Evolutionary conservation across 2,329 filamentous ascomycete genomes (phyloP).

Genomic region (Fusarium miscanthi): DNA sequence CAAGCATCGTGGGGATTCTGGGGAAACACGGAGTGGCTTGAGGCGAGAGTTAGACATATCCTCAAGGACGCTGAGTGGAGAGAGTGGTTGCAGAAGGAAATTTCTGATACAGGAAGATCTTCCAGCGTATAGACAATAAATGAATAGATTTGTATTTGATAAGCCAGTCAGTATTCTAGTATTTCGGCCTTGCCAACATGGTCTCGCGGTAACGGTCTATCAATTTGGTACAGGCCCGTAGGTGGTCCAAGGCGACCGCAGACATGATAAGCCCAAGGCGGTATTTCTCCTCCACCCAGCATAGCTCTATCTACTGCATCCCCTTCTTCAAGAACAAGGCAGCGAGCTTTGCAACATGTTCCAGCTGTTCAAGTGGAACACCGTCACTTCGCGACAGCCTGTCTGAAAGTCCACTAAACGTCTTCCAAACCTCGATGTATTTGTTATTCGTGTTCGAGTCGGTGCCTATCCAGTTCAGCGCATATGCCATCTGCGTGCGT

Average conservation of each 20-base stretch:
- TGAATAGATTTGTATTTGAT: not conserved
- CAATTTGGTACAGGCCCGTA: no score
- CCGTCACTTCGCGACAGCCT: not conserved
- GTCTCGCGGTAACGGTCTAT: no score
- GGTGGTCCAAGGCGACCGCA: no score
- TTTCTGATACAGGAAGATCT: not conserved
- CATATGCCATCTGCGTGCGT: not conserved
- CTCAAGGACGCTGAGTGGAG: constrained; percentile 58
- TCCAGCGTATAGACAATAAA: not conserved
- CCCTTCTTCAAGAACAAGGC: not conserved
- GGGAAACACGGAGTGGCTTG: constrained; percentile 69
- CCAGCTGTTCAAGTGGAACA: not conserved
- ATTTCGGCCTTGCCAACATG: no score
- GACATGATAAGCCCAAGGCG: no score
- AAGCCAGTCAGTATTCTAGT: no score
- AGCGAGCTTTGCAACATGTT: not conserved
- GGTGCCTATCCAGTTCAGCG: not conserved
- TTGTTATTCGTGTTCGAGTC: not conserved
- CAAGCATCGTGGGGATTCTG: constrained; percentile 71
- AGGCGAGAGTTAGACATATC: constrained; percentile 64
- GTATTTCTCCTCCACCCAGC: no score
- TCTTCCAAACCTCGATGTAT: not conserved
- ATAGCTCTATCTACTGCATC: not conserved
- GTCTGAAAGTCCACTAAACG: not conserved
- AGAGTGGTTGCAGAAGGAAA: constrained; percentile 54